Evolutionary conservation across 163 green algal species (phyloP).

Genomic region (Scenedesmus sp.): DNA sequence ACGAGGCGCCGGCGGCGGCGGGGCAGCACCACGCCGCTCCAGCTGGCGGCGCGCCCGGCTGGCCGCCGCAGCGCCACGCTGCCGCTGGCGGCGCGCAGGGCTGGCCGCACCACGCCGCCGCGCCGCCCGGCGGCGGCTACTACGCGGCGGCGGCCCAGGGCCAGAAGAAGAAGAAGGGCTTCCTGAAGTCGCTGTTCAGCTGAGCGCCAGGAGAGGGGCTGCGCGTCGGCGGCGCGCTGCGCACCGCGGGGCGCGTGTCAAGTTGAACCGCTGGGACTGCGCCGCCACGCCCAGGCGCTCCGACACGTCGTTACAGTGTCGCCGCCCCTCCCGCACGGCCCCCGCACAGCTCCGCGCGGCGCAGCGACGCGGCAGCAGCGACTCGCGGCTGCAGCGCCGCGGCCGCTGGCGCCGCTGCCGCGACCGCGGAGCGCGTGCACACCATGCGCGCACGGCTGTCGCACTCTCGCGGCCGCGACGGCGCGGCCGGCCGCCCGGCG

Average conservation of each 20-base stretch:
- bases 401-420: no score
- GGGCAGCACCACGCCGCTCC: not conserved
- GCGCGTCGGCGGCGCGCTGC: not conserved
- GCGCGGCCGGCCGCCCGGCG: no score
- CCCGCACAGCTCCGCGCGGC: not conserved
- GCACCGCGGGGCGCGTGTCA: no score
- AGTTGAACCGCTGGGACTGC: not conserved
- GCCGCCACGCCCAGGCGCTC: not conserved
- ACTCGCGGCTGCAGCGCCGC: no score
- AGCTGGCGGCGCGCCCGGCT: not conserved
- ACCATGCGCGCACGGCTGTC: no score
- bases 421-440: no score
- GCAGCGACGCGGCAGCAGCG: not conserved
- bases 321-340: not conserved
- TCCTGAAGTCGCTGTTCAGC: conserved; percentile 24
- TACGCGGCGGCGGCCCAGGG: not conserved
- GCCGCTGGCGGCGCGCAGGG: not conserved
- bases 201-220: not conserved
- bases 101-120: not conserved
- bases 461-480: no score
- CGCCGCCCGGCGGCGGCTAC: not conserved
- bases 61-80: not conserved
- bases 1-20: not conserved
- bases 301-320: not conserved
- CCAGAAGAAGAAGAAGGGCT: conserved; percentile 20